Conservation (phyloP, 495 filamentous ascomycete genomes). For the Podospora pseudocomata region DNA sequence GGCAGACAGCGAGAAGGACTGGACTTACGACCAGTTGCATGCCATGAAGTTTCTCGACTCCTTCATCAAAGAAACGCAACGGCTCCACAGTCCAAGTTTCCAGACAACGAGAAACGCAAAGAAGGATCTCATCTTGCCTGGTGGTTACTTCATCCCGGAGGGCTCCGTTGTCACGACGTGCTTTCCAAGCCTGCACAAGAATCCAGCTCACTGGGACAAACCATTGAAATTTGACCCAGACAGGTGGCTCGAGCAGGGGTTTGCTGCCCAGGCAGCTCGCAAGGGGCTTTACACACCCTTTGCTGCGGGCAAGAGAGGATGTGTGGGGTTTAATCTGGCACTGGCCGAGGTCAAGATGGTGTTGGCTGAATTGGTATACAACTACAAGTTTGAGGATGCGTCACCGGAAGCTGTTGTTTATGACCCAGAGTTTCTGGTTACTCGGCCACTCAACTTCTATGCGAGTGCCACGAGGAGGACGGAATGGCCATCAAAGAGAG, state of each 20-base stretch:
- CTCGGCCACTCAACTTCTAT: constrained; percentile 55
- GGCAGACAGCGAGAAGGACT: constrained; percentile 30
- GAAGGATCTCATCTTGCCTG: constrained; percentile 50
- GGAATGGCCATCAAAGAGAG: constrained; percentile 39
- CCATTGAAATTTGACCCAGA: constrained; percentile 52
- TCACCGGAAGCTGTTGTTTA: constrained; percentile 44
- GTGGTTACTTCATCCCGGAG: constrained; percentile 51
- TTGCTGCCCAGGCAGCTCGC: constrained; percentile 42
- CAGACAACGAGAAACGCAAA: constrained; percentile 53
- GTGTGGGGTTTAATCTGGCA: constrained; percentile 59
- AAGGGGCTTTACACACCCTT: constrained; percentile 51
- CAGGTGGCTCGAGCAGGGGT: constrained; percentile 47
- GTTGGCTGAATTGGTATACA: constrained; percentile 49
- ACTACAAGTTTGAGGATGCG: constrained; percentile 48
- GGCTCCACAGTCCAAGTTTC: constrained; percentile 53
- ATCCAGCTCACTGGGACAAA: constrained; percentile 50
- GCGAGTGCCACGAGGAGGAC: constrained; percentile 45
- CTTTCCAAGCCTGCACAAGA: constrained; percentile 52
- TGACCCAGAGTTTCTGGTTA: constrained; percentile 55
- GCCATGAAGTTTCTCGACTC: constrained; percentile 48
- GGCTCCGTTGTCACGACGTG: constrained; percentile 47
- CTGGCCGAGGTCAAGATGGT: constrained; percentile 52
- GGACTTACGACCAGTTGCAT: constrained; percentile 41
- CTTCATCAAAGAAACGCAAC: constrained; percentile 56
- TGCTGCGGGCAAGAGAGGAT: constrained; percentile 46